Base-by-base conservation (phyloP, 208 protist genomes). In the Strigomonas culicis region DNA sequence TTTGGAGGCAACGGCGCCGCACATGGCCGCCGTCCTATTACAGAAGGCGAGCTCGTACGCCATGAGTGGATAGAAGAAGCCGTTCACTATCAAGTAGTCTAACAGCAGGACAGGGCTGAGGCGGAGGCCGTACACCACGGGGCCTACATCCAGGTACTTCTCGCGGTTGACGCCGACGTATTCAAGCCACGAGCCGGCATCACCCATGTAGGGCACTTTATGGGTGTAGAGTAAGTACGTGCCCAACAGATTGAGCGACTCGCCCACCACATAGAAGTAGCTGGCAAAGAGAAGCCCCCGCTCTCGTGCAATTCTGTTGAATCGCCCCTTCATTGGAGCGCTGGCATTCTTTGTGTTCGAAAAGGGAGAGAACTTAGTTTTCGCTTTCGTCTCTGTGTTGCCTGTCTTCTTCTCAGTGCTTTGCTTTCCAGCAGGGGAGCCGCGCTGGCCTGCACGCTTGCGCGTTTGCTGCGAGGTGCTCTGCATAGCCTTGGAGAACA, bases 61-160 rank as follows among this genome's bases (percentile, higher is more conserved):
- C 46, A 83, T 76, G 31, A 87, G 53, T n/a, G 86, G 83, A 55
- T 79, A 86, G 7, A 62, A 85, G 47, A 81, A 68, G 13, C 43
- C 53, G 49, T 89, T 92, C 4, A 72, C 85, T 11, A 84, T 27
- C 13, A 84, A n/a, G 58, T 92, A 92, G 71, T 95, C 86, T 1
- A 86, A 27, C 6, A 91, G 27, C 31, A 95, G 66, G 7, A 83
- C 77, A 6, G 75, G 75, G 0, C 83, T 86, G 22, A 92, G 69
- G 24, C 68, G 70, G 17, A 88, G 7, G 17, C 76, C 80, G 7
- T 69, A 75, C 21, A 94, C 58, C 11, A 61, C 58, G 1, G 78
- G 76, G 32, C 82, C 82, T 1, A 66, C 49, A 24, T 90, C 66
- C 49, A 86, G 53, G 50, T 71, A 79, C 19, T 51, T 27, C 17